Percentiles rank a stretch among this genome's conserved stretches.
phyloP scores from a whole-genome alignment of 345 rosid genomes.

The Sonneratia alba region DNA sequence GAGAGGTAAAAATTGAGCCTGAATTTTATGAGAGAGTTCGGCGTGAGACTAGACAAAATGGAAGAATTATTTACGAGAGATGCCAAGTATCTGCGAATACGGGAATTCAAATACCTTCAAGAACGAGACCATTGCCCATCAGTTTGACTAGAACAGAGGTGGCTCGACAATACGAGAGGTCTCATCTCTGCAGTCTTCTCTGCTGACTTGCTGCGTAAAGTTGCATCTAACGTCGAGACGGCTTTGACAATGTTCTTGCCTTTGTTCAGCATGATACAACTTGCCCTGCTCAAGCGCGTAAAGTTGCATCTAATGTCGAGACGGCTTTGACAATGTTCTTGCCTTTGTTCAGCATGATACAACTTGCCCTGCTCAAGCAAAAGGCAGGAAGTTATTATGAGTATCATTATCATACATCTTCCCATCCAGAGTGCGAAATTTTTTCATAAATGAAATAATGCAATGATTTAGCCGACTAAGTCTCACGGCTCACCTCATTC shows the following conservation, averaged over 20 bases:
- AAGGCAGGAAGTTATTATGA: neutral
- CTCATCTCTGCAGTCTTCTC: constrained; percentile 22
- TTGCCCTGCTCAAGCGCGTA: constrained; percentile 38
- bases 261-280: constrained; percentile 66
- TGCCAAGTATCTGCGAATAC: neutral
- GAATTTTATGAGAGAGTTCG: neutral
- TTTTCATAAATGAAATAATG: neutral
- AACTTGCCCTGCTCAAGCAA: constrained; percentile 32
- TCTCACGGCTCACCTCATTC: constrained; percentile 31
- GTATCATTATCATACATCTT: neutral
- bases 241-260: constrained; percentile 45
- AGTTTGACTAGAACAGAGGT: neutral
- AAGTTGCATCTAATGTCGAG: constrained; percentile 40
- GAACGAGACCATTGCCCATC: neutral
- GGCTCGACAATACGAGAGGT: constrained; percentile 23
- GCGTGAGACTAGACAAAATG: neutral
- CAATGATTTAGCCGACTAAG: neutral
- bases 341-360: constrained; percentile 70
- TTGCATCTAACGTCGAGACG: constrained; percentile 42
- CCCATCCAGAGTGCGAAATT: neutral
- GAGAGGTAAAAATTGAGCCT: neutral
- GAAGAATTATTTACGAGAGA: neutral
- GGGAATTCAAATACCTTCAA: neutral
- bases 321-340: constrained; percentile 42
- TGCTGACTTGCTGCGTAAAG: constrained; percentile 26